Base-by-base conservation (phyloP, 306 rosid genomes). In the Prunus fruticosa region DNA sequence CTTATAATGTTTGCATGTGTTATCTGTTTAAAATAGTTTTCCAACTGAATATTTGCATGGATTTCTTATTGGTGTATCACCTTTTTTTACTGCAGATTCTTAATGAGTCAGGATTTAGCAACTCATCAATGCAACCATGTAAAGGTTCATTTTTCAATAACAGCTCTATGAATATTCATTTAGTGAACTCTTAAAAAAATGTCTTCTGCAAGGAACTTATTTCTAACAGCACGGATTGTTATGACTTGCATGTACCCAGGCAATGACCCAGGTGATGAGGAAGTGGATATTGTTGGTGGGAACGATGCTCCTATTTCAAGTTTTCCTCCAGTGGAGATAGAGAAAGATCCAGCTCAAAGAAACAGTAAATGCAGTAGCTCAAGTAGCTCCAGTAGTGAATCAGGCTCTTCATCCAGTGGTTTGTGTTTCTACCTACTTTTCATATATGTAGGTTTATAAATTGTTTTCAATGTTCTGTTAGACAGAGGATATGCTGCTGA, bases 371-470 rank as follows among this genome's bases (percentile, higher is more conserved):
- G 84, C 89, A 86, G 89, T 63, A 89, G 88, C 78, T 87, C 91
- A 51, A 87, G 91, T 78, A 86, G 90, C 84, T 92, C 97, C 61
- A 84, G 96, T 87, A 84, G 98, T 69, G 93, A 87, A 61, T 89
- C 96, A 62, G 96, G 98, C 84, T 87, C 97, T 81, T 87, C 91
- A 75, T 89, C 97, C 61, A 91, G 97, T 84, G 98, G 98, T 93
- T 88, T 69, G 97, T 94, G 84, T 75, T 81, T 50, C 76, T 75
- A 76, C 41, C 13, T 82, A 54, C 62, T 74, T 77, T 77, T 72
- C 62, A 54, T 77, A 25, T 32, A 16, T 34, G 67, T 18, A 58
- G 52, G 46, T 49, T 64, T 67, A 18, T 6, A 12, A 52, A 22
- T 62, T 64, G 28, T 61, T 71, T 82, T 75, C 62, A 74, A 70